These are phyloP conservation scores for Penicillium sp. DNA, from an alignment of 2,329 filamentous ascomycete species.

Conservation along the genomic window DNA sequence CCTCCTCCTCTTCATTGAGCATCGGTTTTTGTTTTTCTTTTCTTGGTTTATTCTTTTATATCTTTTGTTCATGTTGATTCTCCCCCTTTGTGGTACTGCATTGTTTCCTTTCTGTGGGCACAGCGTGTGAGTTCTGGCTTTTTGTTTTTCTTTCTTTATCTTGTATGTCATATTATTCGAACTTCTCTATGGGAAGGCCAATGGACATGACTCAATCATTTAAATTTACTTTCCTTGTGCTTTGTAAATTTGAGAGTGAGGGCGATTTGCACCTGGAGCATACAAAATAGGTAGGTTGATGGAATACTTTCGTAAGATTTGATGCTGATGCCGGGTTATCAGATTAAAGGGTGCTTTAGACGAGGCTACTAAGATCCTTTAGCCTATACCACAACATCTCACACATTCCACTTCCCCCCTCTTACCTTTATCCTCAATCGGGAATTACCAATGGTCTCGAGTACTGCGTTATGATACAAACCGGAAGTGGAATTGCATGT, in stretches of 20 bases:
- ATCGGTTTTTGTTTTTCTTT: conserved; percentile 15
- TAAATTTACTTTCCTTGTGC: neutral
- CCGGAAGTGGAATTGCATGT: no score
- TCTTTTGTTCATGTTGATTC: conserved; percentile 1
- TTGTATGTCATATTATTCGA: conserved; percentile 32
- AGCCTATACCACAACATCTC: no score
- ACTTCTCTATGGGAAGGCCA: conserved; percentile 21
- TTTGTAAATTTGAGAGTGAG: neutral
- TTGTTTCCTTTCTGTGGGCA: conserved; percentile 30
- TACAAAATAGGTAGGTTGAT: no score
- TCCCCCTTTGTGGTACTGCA: conserved; percentile 25
- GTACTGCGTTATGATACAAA: no score
- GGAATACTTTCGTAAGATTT: no score
- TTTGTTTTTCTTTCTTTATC: conserved; percentile 11
- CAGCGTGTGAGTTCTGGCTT: conserved; percentile 37
- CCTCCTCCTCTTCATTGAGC: conserved; percentile 16
- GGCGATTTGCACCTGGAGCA: neutral
- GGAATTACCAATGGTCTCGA: no score
- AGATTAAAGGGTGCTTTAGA: no score
- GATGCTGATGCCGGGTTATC: no score
- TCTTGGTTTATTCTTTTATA: conserved; percentile 7
- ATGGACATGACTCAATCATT: conserved; percentile 29
- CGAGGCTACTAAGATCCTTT: no score
- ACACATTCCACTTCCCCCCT: no score
- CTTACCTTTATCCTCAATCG: no score